A percentile compares a stretch with the other conserved stretches of the same genome.
Evolutionary conservation across 306 rosid genomes (phyloP).

Genomic region (Vachellia pachyceras): DNA sequence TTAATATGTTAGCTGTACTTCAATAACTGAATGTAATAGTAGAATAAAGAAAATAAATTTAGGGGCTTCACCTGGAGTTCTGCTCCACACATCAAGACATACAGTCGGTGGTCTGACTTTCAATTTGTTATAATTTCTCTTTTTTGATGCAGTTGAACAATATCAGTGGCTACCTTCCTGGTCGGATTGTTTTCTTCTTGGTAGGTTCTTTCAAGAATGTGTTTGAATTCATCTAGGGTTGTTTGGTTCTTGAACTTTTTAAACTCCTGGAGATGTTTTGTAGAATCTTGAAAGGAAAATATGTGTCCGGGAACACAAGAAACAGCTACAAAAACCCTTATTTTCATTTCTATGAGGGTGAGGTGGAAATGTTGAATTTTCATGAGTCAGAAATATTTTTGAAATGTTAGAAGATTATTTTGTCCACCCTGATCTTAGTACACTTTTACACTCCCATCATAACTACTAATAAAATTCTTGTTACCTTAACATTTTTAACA

Average conservation of each 20-base stretch:
- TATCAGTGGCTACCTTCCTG: slow-evolving; percentile 98
- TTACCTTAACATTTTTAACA: neutral
- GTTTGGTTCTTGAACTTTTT: neutral
- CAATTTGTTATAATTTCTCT: slow-evolving; percentile 34
- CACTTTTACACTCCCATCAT: neutral
- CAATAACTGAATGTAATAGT: neutral
- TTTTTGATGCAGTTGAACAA: slow-evolving; percentile 79
- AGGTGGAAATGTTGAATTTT: neutral
- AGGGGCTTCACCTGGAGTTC: slow-evolving; percentile 19
- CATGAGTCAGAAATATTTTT: neutral
- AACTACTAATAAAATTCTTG: neutral
- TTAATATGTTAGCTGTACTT: slow-evolving; percentile 18
- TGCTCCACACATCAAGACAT: slow-evolving; percentile 21
- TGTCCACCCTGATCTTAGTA: neutral
- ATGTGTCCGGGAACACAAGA: neutral
- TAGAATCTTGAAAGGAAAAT: neutral
- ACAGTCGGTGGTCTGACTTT: slow-evolving; percentile 26
- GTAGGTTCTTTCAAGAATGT: slow-evolving; percentile 57
- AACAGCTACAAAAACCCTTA: neutral
- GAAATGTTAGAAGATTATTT: neutral
- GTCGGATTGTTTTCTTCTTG: slow-evolving; percentile 94
- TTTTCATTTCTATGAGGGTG: neutral
- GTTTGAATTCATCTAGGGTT: slow-evolving; percentile 23
- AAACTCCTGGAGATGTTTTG: neutral
- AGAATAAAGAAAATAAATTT: neutral